These are phyloP conservation scores for Quercus bicolor DNA, from an alignment of 306 rosid species.

Conservation along the genomic window DNA sequence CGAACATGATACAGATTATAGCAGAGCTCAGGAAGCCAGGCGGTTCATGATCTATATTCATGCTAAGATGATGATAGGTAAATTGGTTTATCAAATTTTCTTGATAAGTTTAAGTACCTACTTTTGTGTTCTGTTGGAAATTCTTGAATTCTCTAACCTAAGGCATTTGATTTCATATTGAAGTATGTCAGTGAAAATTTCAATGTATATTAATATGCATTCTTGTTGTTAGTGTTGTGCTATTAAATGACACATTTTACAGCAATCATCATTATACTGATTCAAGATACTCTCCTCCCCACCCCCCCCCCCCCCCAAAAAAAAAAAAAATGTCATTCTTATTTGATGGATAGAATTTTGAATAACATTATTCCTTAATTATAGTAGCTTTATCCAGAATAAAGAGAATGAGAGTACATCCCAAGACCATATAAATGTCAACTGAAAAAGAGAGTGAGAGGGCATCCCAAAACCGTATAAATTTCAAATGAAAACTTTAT, in stretches of 20 bases:
- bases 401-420: no score
- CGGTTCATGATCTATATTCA: conserved; percentile 57
- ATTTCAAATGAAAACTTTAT: neutral
- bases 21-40: conserved; percentile 42
- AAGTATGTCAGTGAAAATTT: neutral
- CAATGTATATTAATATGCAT: no score
- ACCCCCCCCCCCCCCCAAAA: no score
- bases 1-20: conserved; percentile 33
- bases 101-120: neutral
- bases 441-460: neutral
- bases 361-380: no score
- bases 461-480: neutral
- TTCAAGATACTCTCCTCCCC: no score
- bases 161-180: neutral
- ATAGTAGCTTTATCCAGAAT: no score
- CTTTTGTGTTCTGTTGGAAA: neutral
- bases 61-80: conserved; percentile 58
- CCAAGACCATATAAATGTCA: no score
- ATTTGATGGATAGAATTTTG: no score
- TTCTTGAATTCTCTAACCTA: neutral
- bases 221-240: no score
- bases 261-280: no score
- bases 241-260: no score
- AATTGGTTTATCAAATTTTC: neutral
- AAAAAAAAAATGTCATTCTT: no score